A percentile compares a stretch with the other conserved stretches of the same genome.
These are phyloP conservation scores for Phaeophleospora eucalypticola DNA, from an alignment of 2,329 filamentous ascomycete species.

Conservation along the genomic window DNA sequence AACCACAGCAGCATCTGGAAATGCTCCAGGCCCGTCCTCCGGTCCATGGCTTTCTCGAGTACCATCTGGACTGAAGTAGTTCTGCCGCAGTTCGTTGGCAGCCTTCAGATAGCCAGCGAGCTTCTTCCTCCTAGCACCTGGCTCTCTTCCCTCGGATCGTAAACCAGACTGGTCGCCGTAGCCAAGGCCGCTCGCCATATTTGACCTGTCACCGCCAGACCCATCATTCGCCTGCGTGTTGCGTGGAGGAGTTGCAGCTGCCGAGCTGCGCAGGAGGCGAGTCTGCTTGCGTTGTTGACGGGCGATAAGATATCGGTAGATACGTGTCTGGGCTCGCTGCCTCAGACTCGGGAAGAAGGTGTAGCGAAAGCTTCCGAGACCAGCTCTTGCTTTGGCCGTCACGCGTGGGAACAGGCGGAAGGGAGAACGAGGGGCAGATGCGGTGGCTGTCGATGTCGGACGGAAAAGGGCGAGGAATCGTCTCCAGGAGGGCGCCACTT, in stretches of 20 bases:
- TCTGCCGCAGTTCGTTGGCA: conserved; percentile 67
- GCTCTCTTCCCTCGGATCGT: conserved; percentile 47
- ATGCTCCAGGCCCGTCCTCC: conserved; percentile 53
- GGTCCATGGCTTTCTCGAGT: conserved; percentile 18
- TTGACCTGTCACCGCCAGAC: conserved; percentile 21
- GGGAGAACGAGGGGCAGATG: conserved; percentile 4
- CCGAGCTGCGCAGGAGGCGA: conserved; percentile 1
- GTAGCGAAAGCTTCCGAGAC: conserved; percentile 67
- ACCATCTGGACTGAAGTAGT: conserved; percentile 48
- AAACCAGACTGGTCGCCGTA: conserved; percentile 34
- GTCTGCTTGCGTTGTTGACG: conserved; percentile 27
- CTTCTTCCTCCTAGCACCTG: conserved; percentile 71
- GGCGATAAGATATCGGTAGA: conserved; percentile 53
- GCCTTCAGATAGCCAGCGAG: conserved; percentile 69
- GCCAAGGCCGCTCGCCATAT: conserved; percentile 31
- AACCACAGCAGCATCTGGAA: conserved; percentile 79
- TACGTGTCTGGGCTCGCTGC: conserved; percentile 66
- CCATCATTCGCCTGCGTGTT: conserved; percentile 29
- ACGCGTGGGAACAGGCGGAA: conserved; percentile 46
- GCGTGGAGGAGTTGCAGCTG: not conserved
- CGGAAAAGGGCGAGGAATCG: conserved; percentile 19
- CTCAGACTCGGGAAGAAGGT: conserved; percentile 69
- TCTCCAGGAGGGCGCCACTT: conserved; percentile 30
- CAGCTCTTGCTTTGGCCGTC: conserved; percentile 60
- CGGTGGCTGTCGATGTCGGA: conserved; percentile 2